Percentiles rank a stretch among this genome's conserved stretches.
phyloP scores from a whole-genome alignment of 306 rosid species.

The Glycine tomentella region DNA sequence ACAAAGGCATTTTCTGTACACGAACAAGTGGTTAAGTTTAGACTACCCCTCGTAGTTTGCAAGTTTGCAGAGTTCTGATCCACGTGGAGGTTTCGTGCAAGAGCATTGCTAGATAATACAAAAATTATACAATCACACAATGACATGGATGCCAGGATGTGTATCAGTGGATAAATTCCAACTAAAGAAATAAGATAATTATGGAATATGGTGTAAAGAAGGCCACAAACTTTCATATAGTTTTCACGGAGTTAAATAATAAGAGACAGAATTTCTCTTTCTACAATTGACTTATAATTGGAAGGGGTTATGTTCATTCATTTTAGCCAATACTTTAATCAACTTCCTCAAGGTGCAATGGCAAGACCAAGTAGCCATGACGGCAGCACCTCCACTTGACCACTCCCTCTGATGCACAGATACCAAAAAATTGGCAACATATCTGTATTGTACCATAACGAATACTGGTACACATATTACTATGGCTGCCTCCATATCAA shows the following conservation, averaged over 20 bases:
- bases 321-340: constrained; percentile 19
- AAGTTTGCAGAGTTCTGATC: constrained; percentile 3
- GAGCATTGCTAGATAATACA: too few relatives aligned
- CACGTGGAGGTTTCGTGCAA: not conserved
- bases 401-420: not conserved
- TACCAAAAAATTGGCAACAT: not conserved
- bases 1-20: not conserved
- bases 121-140: too few relatives aligned
- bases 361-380: constrained; percentile 13
- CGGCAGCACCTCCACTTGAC: constrained; percentile 14
- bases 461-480: not conserved
- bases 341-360: constrained; percentile 22
- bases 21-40: not conserved
- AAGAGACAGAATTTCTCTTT: constrained; percentile 17
- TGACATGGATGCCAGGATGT: too few relatives aligned
- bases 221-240: not conserved
- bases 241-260: not conserved
- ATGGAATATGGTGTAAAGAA: not conserved
- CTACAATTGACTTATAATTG: constrained; percentile 20
- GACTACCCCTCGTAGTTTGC: not conserved
- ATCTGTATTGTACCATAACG: not conserved
- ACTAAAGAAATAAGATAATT: too few relatives aligned
- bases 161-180: too few relatives aligned
- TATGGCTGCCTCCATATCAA: not conserved
- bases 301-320: constrained; percentile 9